Base-by-base conservation (phyloP, 2,329 filamentous ascomycete species). In the Remersonia thermophila region DNA sequence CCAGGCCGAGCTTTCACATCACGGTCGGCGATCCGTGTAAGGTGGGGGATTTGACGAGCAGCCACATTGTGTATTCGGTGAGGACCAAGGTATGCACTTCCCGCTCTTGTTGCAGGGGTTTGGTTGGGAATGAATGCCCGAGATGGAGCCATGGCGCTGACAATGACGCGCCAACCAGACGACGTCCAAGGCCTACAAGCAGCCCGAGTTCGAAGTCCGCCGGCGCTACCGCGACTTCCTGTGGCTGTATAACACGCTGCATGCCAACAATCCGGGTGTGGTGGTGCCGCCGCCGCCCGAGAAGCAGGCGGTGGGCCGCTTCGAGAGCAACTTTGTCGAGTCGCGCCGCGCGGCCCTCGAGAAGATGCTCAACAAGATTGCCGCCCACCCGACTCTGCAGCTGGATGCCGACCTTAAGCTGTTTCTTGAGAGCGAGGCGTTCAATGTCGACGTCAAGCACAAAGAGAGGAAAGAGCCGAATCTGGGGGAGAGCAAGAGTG, bases 351-450 rank as follows among this genome's bases (percentile, higher is more conserved):
- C 86, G 43, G 91, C 91, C 11, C 64, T 98, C 40, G 91, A 98
- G 61, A 84, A 91, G 55, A 98, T 98, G 91, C 67, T 95, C 37
- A 96, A 95, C 71, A 96, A 94, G 67, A 91, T 78, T 41, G 85
- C 89, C 3, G 74, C 77, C 9, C 91, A 98, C 56, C 80, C 85
- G 7, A 83, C 86, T 25, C 66, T 98, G 46, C 91, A 96, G 55
- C 84, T 94, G 51, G 91, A 98, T 53, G 78, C 74, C 5, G 91
- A 98, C 53, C 62, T 98, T 43, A 98, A 98, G 64, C 77, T 96
- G 4, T 98, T 98, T 59, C 66, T 98, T 11, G 91, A 98, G 60
- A 96, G 87, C 54, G 91, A 98, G 51, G 71, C 86, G 1, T 95
- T 98, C 65, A 95, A 86, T 52, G 74, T 94, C 27, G 91, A 98